Percentiles rank a stretch among this genome's conserved stretches.
phyloP scores from a whole-genome alignment of 148 eudicot genomes.

The Tetragonia tetragonoides region DNA sequence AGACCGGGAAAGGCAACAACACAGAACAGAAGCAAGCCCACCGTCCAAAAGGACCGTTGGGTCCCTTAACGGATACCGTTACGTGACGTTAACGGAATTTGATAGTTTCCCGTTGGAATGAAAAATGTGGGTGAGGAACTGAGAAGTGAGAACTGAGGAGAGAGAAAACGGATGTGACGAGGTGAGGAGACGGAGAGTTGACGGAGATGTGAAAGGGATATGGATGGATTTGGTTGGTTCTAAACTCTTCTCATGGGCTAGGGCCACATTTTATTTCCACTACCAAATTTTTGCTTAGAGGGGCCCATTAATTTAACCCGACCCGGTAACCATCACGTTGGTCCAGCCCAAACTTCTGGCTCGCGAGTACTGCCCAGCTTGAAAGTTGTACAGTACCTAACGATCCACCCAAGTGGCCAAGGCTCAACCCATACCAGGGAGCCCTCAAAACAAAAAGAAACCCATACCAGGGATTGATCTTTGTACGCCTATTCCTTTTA shows the following conservation, averaged over 20 bases:
- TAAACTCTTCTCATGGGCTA: not conserved
- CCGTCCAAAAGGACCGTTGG: constrained; percentile 10
- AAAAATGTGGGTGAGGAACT: too few species aligned
- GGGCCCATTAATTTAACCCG: too few species aligned
- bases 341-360: not conserved
- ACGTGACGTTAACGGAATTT: constrained; percentile 14
- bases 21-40: not conserved
- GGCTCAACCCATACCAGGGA: too few species aligned
- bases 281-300: too few species aligned
- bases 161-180: not conserved
- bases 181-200: not conserved
- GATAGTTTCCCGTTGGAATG: not conserved
- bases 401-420: too few species aligned
- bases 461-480: too few species aligned
- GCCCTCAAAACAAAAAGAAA: too few species aligned
- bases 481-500: too few species aligned
- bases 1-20: not conserved
- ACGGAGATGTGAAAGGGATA: not conserved
- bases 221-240: constrained; percentile 14
- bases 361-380: too few species aligned
- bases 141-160: not conserved
- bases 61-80: constrained; percentile 12
- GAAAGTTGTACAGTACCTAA: too few species aligned
- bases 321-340: not conserved
- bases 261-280: constrained; percentile 1